phyloP scores from a whole-genome alignment of 371 early-diverging fungal genomes.

The Mucor plumbeus region DNA sequence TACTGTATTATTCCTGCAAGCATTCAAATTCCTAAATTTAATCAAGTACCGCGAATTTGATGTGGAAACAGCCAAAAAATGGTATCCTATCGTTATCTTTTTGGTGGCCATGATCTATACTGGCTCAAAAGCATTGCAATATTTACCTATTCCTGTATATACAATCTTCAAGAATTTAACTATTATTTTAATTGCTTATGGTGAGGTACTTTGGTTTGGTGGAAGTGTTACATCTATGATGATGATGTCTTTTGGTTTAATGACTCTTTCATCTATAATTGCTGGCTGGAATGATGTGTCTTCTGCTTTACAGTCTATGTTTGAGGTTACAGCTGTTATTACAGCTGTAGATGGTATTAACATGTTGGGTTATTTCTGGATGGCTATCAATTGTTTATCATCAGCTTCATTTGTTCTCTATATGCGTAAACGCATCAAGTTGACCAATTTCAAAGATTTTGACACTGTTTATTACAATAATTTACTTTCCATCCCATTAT shows the following conservation, averaged over 20 bases:
- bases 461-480: constrained; percentile 98
- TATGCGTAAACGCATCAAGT: constrained; percentile 88
- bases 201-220: constrained; percentile 86
- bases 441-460: constrained; percentile 88
- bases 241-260: constrained; percentile 85
- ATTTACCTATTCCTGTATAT: constrained; percentile 93
- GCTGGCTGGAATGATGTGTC: constrained; percentile 84
- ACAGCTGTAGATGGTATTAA: constrained; percentile 23
- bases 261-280: constrained; percentile 93
- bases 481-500: constrained; percentile 85
- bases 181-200: constrained; percentile 96
- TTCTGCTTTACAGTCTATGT: constrained; percentile 51
- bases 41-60: constrained; percentile 72
- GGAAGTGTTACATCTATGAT: constrained; percentile 81
- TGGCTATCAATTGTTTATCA: constrained; percentile 84
- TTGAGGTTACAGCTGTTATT: constrained; percentile 25
- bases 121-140: constrained; percentile 94
- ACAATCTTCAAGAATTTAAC: constrained; percentile 99
- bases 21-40: constrained; percentile 67
- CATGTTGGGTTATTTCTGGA: constrained; percentile 89
- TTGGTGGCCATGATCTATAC: constrained; percentile 98
- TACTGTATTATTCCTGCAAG: constrained; percentile 43
- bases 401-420: constrained; percentile 91
- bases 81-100: constrained; percentile 89
- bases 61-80: constrained; percentile 68